Evolutionary conservation across 768 basidiomycete species (phyloP).

Genomic region (Rhodotorula paludigena): DNA sequence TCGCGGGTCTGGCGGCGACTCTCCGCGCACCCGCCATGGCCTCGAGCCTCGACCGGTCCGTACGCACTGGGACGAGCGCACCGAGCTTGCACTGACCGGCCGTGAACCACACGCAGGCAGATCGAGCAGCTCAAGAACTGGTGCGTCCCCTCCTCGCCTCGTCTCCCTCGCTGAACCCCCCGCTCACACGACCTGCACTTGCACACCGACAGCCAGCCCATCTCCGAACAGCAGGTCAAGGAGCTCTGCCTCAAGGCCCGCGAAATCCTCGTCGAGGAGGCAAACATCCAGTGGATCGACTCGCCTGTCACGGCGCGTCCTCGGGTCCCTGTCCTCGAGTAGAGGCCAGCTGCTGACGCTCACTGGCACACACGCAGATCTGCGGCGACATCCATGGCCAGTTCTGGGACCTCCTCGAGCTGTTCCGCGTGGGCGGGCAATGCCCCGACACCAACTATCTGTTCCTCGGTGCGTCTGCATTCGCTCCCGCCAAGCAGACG

Average conservation of each 20-base stretch:
- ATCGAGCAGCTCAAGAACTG: constrained; percentile 85
- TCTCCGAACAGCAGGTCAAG: constrained; percentile 94
- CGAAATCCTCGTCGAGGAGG: constrained; percentile 71
- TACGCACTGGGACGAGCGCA: rapidly evolving
- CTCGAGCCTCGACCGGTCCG: constrained; percentile 31
- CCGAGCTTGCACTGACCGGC: background rate
- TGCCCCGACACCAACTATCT: constrained; percentile 49
- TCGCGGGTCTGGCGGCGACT: no score
- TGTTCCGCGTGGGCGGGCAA: constrained; percentile 52
- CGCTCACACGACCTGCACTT: background rate
- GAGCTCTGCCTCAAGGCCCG: constrained; percentile 89
- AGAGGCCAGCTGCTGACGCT: background rate
- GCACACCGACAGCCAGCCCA: constrained; percentile 60
- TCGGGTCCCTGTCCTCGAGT: background rate
- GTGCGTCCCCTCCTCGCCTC: background rate
- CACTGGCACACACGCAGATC: constrained; percentile 43
- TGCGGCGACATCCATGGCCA: constrained; percentile 93
- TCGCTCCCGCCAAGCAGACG: no score
- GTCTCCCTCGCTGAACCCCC: background rate
- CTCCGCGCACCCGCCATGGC: background rate
- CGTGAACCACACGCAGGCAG: constrained; percentile 61
- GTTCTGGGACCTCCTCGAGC: constrained; percentile 87
- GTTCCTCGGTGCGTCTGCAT: constrained; percentile 54
- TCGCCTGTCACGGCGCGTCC: constrained; percentile 71
- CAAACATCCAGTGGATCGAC: constrained; percentile 92